A percentile compares a stretch with the other conserved stretches of the same genome.
phyloP scores from a whole-genome alignment of 306 rosid genomes.

The Cucumis sativus region DNA sequence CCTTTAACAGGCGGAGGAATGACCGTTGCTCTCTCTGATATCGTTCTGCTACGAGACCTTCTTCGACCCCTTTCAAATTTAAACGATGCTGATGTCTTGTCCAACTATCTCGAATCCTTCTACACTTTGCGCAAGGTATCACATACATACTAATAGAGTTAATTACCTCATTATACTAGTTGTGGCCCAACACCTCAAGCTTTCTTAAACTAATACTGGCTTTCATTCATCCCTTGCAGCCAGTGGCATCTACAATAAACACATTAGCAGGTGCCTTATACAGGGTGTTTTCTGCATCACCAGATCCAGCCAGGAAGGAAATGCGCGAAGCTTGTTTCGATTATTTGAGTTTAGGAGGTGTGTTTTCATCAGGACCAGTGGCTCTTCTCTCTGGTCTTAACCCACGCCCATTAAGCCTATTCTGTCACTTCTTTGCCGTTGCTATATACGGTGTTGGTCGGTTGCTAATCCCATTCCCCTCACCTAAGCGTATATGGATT shows the following conservation, averaged over 20 bases:
- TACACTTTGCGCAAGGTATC: constrained; percentile 41
- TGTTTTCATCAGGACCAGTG: constrained; percentile 36
- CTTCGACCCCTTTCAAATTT: constrained; percentile 37
- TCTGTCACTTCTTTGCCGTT: constrained; percentile 42
- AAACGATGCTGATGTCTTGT: constrained; percentile 34
- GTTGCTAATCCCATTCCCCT: constrained; percentile 44
- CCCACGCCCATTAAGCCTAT: constrained; percentile 34
- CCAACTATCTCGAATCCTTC: constrained; percentile 45
- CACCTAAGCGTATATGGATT: constrained; percentile 38
- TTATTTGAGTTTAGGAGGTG: constrained; percentile 47
- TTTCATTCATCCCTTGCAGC: constrained; percentile 22
- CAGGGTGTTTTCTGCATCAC: constrained; percentile 32
- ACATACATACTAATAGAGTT: not conserved
- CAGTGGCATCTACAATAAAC: constrained; percentile 56
- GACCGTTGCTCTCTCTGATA: constrained; percentile 35
- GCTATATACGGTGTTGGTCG: constrained; percentile 38
- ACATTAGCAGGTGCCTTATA: constrained; percentile 30
- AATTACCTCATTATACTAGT: not conserved
- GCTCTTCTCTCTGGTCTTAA: constrained; percentile 49
- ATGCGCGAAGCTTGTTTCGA: constrained; percentile 47
- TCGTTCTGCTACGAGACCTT: constrained; percentile 28
- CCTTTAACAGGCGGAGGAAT: constrained; percentile 24
- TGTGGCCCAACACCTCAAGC: not conserved
- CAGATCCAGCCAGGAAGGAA: constrained; percentile 53
- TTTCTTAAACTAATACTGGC: not conserved